These are phyloP conservation scores for Neonectria neomacrospora DNA, from an alignment of 2,329 filamentous ascomycete genomes.

Conservation along the genomic window DNA sequence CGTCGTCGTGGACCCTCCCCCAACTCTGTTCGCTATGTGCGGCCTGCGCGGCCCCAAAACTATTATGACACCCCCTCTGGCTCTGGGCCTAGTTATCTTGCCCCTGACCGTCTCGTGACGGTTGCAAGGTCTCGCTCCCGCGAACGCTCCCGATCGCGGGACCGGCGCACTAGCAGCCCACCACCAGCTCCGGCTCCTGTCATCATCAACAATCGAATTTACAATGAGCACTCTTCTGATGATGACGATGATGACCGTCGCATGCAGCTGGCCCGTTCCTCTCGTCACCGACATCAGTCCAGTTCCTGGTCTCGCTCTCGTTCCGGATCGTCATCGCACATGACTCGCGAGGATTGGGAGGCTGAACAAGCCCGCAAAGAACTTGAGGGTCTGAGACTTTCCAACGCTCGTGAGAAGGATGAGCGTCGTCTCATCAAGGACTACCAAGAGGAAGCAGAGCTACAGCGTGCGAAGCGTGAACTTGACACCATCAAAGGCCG, in stretches of 20 bases:
- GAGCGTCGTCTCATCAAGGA: slow-evolving; percentile 53
- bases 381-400: slow-evolving; percentile 33
- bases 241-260: slow-evolving; percentile 48
- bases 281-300: slow-evolving; percentile 43
- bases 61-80: slow-evolving; percentile 56
- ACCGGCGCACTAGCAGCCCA: slow-evolving; percentile 58
- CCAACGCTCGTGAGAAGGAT: slow-evolving; percentile 49
- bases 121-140: slow-evolving; percentile 54
- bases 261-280: slow-evolving; percentile 44
- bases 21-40: slow-evolving; percentile 58
- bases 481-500: slow-evolving; percentile 59
- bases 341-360: slow-evolving; percentile 58
- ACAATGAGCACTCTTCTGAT: slow-evolving; percentile 59
- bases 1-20: slow-evolving; percentile 55
- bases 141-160: slow-evolving; percentile 59
- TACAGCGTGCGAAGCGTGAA: slow-evolving; percentile 61
- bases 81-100: slow-evolving; percentile 55
- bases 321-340: slow-evolving; percentile 51
- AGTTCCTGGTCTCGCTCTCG: slow-evolving; percentile 46
- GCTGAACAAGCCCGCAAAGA: slow-evolving; percentile 41
- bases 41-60: slow-evolving; percentile 50
- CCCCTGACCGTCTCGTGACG: slow-evolving; percentile 57
- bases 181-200: slow-evolving; percentile 52
- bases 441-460: slow-evolving; percentile 59
- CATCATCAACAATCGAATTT: slow-evolving; percentile 68